Evolutionary conservation across 176 grass and related monocot genomes (phyloP), one percentile per base, ranked within the genome.

Genomic region (Poa pratensis): DNA sequence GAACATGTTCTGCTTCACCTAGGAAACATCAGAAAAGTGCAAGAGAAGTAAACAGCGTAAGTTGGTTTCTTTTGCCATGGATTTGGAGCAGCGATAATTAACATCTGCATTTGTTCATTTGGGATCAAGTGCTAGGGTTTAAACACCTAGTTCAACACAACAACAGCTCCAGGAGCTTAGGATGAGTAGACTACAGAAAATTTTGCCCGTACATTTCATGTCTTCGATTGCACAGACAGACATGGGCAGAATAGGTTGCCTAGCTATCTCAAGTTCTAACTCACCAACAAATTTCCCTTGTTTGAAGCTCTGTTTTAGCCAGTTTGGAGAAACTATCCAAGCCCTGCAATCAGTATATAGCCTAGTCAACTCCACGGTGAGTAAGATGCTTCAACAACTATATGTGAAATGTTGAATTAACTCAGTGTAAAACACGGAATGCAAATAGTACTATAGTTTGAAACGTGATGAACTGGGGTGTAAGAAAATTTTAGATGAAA

Each of bases 251-350:
- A 86, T 62, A 35, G 24, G 12, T 35, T 37, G 46, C 15, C 2
- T 32, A 54, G 69, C 58, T 42, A 88, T 86, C 20, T 62, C 9
- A 27, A 67, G 46, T 70, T 55, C 73, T 51, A 65, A 78, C 90
- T 97, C 77, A 97, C 95, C 92, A 70, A 92, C 75, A 86, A 97
- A 97, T 72, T 54, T 55, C 60, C 90, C 82, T 86, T 91, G 70
- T 82, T 49, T 90, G 84, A 94, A 97, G 84, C 95, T 97, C 71
- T 88, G 84, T 85, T 94, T 97, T 64, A 97, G 45, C 95, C 95
- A 94, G 61, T 89, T 91, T 66, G 95, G 83, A 80, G 90, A 92
- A 82, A 97, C 79, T 86, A 97, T 87, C 95, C 95, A 97, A 58
- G 95, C 90, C 83, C 95, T 97, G 88, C 77, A 92, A 80, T 16